phyloP scores from a whole-genome alignment of 2,329 filamentous ascomycete genomes.

The Zymoseptoria tritici region DNA sequence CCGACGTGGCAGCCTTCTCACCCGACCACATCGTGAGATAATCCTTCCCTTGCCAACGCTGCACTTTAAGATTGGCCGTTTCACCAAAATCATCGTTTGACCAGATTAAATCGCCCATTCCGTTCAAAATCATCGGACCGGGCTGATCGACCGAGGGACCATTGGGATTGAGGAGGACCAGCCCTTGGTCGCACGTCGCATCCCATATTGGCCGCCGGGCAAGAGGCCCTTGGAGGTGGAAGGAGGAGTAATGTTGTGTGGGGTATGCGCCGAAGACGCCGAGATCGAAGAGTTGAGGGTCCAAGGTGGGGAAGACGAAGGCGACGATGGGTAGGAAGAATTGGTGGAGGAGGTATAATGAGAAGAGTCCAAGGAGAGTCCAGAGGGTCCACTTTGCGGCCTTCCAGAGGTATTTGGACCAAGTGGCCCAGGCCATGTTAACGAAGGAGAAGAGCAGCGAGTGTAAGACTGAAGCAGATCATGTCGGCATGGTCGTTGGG shows the following conservation, averaged over 20 bases:
- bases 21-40: conserved; percentile 36
- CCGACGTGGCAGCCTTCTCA: conserved; percentile 28
- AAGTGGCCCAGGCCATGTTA: conserved; percentile 12
- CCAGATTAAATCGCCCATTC: conserved; percentile 30
- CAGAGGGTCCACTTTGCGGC: conserved; percentile 6
- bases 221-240: conserved; percentile 21
- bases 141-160: conserved; percentile 23
- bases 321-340: conserved; percentile 25
- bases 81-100: conserved; percentile 25
- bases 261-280: conserved; percentile 28
- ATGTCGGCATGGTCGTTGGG: not conserved
- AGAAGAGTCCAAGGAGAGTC: conserved; percentile 5
- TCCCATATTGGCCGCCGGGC: conserved; percentile 25
- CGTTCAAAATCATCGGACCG: conserved; percentile 32
- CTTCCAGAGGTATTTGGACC: conserved; percentile 7
- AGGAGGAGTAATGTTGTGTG: conserved; percentile 21
- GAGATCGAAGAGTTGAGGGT: conserved; percentile 26
- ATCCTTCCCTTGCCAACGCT: conserved; percentile 29
- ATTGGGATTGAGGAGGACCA: conserved; percentile 26
- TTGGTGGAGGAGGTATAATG: conserved; percentile 21
- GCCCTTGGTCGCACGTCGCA: conserved; percentile 24
- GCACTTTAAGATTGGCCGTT: conserved; percentile 28
- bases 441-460: not conserved
- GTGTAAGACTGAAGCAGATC: not conserved
- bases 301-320: conserved; percentile 22